phyloP scores from a whole-genome alignment of 2,329 filamentous ascomycete genomes.

The Cordyceps cateniannulata region DNA sequence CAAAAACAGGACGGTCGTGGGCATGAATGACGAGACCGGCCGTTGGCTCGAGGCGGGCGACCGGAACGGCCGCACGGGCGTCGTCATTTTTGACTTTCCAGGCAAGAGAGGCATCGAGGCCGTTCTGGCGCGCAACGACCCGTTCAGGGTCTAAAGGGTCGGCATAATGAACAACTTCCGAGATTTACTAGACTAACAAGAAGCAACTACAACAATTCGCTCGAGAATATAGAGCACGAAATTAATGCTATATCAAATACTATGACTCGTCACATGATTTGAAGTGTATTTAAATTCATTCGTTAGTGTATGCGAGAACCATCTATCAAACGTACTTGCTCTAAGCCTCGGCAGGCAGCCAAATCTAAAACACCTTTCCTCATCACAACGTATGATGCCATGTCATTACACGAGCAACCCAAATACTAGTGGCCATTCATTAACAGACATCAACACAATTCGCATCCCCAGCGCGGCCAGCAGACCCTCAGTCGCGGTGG shows the following conservation, averaged over 20 bases:
- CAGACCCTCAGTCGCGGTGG: constrained; percentile 18
- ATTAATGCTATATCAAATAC: too few relatives aligned
- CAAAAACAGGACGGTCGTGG: constrained; percentile 33
- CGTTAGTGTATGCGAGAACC: too few relatives aligned
- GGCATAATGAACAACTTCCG: too few relatives aligned
- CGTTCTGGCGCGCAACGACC: constrained; percentile 35
- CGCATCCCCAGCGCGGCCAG: fast-evolving
- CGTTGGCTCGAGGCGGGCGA: constrained; percentile 30
- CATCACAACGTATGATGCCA: background rate
- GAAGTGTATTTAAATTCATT: too few relatives aligned
- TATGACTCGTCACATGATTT: too few relatives aligned
- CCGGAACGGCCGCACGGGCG: constrained; percentile 30
- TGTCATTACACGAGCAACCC: background rate
- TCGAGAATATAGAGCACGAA: too few relatives aligned
- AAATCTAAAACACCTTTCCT: background rate
- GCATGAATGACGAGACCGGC: constrained; percentile 45
- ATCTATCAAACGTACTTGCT: background rate
- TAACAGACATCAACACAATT: background rate
- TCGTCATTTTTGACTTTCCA: constrained; percentile 45
- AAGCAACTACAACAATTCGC: too few relatives aligned
- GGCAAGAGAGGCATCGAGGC: constrained; percentile 35
- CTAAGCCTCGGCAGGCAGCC: background rate
- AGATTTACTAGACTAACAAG: too few relatives aligned
- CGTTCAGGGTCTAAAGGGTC: constrained; percentile 15
- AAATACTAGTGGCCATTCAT: background rate